phyloP scores from a whole-genome alignment of 1,139 yeast genomes.

The Pichia sp. region DNA sequence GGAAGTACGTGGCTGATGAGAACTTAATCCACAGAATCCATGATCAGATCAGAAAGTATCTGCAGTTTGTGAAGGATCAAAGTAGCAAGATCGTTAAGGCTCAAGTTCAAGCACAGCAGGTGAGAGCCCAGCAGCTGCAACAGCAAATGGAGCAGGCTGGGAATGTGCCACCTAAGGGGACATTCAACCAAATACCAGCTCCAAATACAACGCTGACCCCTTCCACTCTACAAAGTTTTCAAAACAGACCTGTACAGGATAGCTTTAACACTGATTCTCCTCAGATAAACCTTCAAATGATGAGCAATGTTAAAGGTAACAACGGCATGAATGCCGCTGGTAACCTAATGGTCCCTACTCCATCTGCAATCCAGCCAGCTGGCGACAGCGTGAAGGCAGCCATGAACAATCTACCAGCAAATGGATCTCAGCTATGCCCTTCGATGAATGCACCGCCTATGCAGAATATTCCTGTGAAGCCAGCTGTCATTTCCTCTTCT shows the following conservation, averaged over 20 bases:
- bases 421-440: neutral
- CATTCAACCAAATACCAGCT: conserved; percentile 8
- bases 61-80: conserved; percentile 64
- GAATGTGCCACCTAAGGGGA: conserved; percentile 22
- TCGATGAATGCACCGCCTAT: neutral
- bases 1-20: conserved; percentile 61
- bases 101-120: conserved; percentile 27
- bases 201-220: neutral
- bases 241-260: neutral
- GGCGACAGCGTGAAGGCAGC: neutral
- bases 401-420: neutral
- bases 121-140: conserved; percentile 26
- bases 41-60: conserved; percentile 67
- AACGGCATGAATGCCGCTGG: conserved; percentile 5
- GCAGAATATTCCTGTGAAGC: neutral
- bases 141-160: conserved; percentile 12
- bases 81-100: conserved; percentile 33
- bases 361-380: neutral
- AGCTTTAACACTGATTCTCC: neutral
- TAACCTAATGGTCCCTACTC: neutral
- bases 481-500: neutral
- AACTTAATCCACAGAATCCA: conserved; percentile 67
- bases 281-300: conserved; percentile 2
- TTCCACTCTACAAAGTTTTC: neutral
- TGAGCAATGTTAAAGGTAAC: neutral